These are phyloP conservation scores for Alternaria ventricosa DNA, from an alignment of 2,329 filamentous ascomycete species.

Conservation along the genomic window DNA sequence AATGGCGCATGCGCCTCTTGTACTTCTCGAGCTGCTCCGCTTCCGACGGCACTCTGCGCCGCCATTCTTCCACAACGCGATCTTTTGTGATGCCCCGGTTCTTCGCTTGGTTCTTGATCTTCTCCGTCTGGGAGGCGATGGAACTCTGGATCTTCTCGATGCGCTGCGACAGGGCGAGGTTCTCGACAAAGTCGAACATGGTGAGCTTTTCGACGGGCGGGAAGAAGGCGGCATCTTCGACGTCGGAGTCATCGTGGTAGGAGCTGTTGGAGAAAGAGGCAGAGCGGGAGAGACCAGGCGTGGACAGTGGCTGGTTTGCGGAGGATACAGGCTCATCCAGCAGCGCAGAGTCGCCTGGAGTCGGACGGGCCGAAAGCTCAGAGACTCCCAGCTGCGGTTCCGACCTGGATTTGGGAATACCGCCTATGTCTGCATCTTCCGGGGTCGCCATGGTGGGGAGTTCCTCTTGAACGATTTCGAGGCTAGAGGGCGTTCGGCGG, in stretches of 20 bases:
- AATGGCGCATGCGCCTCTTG: slow-evolving; percentile 81
- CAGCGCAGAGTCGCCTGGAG: slow-evolving; percentile 37
- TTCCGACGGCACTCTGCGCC: slow-evolving; percentile 80
- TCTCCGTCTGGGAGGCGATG: slow-evolving; percentile 81
- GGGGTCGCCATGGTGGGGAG: slow-evolving; percentile 36
- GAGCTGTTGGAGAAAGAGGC: slow-evolving; percentile 83
- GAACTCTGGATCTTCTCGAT: slow-evolving; percentile 89
- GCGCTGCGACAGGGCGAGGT: slow-evolving; percentile 85
- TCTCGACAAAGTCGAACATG: slow-evolving; percentile 92
- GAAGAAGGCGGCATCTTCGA: slow-evolving; percentile 67
- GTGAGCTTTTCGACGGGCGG: slow-evolving; percentile 89
- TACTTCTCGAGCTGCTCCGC: slow-evolving; percentile 95
- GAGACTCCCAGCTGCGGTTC: slow-evolving; percentile 41
- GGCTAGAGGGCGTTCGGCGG: slow-evolving; percentile 38
- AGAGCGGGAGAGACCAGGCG: slow-evolving; percentile 71
- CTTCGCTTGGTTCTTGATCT: slow-evolving; percentile 83
- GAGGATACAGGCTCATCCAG: slow-evolving; percentile 54
- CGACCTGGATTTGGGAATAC: slow-evolving; percentile 32
- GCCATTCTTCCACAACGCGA: slow-evolving; percentile 91
- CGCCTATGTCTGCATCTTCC: slow-evolving; percentile 17
- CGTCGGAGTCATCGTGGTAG: slow-evolving; percentile 85
- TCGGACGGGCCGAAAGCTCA: slow-evolving; percentile 27
- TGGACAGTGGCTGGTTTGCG: slow-evolving; percentile 55
- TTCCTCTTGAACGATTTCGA: slow-evolving; percentile 41
- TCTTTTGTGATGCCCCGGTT: slow-evolving; percentile 81